Evolutionary conservation across 139 green algal genomes (phyloP).

Genomic region (Yamagishiella unicocca): DNA sequence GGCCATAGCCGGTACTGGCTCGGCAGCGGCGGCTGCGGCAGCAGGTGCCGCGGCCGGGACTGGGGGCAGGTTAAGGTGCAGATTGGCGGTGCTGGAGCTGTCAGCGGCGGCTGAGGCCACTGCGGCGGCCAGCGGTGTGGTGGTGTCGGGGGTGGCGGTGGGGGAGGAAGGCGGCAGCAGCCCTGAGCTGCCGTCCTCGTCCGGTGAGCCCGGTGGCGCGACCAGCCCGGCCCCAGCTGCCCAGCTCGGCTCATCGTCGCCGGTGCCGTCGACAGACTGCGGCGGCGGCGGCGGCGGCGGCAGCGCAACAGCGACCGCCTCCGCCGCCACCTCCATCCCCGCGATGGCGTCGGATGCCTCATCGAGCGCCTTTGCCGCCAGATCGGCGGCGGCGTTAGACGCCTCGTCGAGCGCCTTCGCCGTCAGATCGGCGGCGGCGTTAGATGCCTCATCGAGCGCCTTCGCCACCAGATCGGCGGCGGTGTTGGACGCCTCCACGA

Average conservation of each 20-base stretch:
- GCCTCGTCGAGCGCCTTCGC: no score
- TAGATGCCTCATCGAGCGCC: no score
- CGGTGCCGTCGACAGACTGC: not conserved
- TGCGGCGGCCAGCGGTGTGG: not conserved
- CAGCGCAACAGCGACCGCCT: not conserved
- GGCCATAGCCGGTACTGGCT: not conserved
- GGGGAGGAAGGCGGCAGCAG: not conserved
- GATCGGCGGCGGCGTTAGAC: no score
- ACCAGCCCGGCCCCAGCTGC: no score
- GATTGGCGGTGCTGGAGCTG: not conserved
- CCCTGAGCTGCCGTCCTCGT: not conserved
- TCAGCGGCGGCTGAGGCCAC: not conserved
- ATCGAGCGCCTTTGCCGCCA: no score
- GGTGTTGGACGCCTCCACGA: no score
- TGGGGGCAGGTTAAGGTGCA: not conserved
- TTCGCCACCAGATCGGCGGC: no score
- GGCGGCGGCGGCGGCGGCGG: not conserved
- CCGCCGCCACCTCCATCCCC: not conserved
- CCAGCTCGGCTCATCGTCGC: no score
- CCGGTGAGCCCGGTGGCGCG: no score
- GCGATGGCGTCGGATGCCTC: no score
- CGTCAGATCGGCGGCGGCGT: no score
- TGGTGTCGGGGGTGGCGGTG: no score
- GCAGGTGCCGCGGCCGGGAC: not conserved
- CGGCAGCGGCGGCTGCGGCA: not conserved